Evolutionary conservation across 441 rosid species (phyloP).

Genomic region (Melastoma candidum): DNA sequence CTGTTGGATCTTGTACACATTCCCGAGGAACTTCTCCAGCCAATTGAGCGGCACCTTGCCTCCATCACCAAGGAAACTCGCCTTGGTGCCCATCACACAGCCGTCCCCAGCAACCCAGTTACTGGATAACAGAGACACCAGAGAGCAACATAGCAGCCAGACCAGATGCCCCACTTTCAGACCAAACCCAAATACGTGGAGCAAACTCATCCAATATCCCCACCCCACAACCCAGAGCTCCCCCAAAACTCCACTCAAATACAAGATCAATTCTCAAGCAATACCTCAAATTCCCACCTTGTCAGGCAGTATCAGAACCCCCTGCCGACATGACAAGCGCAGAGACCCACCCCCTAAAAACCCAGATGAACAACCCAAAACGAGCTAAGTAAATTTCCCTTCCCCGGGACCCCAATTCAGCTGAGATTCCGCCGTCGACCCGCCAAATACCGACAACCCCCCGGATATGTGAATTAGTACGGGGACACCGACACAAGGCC

Average conservation of each 20-base stretch:
- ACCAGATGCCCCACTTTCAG: conserved; percentile 67
- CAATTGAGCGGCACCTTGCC: conserved; percentile 46
- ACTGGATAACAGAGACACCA: conserved; percentile 45
- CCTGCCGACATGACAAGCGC: too few species aligned
- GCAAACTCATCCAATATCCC: conserved; percentile 58
- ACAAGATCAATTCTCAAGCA: conserved; percentile 16
- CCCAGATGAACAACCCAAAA: too few species aligned
- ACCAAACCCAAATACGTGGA: conserved; percentile 63
- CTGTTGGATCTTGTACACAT: conserved; percentile 41
- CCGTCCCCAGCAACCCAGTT: conserved; percentile 48
- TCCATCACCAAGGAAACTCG: conserved; percentile 41
- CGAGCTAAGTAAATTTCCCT: too few species aligned
- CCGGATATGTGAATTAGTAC: too few species aligned
- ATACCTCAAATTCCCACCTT: conserved; percentile 14
- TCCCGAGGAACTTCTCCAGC: conserved; percentile 41
- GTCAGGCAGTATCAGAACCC: too few species aligned
- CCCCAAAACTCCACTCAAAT: conserved; percentile 22
- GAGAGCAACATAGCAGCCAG: conserved; percentile 82
- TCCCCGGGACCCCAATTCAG: too few species aligned
- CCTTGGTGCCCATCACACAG: conserved; percentile 41
- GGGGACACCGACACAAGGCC: conserved; percentile 5
- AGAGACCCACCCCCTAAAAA: too few species aligned
- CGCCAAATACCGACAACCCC: too few species aligned
- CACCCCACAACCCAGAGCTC: conserved; percentile 13
- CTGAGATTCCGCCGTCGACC: too few species aligned